Evolutionary conservation across 306 rosid species (phyloP), one percentile per base, ranked within the genome.

Genomic region (Boehmeria nivea): DNA sequence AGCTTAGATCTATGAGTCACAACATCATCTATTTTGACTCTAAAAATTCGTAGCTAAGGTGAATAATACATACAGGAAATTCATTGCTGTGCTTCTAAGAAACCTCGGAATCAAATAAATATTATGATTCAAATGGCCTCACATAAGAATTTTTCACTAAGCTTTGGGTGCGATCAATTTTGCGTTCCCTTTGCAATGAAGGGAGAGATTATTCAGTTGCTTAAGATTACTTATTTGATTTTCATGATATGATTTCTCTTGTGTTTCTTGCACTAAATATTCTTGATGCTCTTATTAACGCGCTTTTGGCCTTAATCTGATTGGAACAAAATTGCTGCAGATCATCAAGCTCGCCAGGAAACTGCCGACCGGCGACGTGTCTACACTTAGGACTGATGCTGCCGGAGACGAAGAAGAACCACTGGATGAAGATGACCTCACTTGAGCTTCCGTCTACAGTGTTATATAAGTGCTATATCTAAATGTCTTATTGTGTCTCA

Each of bases 351-450:
- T 91, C 60, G 89, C 94, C 6, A 78, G 89, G 79, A 91, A 91
- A 66, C 85, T 91, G 55, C 98, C 98, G 0, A 87, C 87, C 0
- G 94, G 98, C 3, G 95, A 91, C 61, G 84, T 87, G 61, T 77
- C 80, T 69, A 74, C 72, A 64, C 66, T 82, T 1, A 84, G 72
- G 73, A 54, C 67, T 8, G 62, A 48, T 36, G 64, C 66, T n/a
- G 39, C 45, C 10, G 74, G 66, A 37, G 86, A 79, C 34, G 76
- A 70, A 13, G 91, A 70, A 51, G 76, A 81, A 44, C 62, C 74
- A n/a, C 74, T 87, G 26, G 95, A 91, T 26, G 98, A 91, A 76
- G 60, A 87, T 73, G 96, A 91, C 71, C 93, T 91, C 46, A 91
- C 98, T 27, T 91, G 45, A 59, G 61, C 36, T 53, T 61, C 44